Evolutionary conservation across 768 basidiomycete species (phyloP).

Genomic region (Calocybe cyanea): DNA sequence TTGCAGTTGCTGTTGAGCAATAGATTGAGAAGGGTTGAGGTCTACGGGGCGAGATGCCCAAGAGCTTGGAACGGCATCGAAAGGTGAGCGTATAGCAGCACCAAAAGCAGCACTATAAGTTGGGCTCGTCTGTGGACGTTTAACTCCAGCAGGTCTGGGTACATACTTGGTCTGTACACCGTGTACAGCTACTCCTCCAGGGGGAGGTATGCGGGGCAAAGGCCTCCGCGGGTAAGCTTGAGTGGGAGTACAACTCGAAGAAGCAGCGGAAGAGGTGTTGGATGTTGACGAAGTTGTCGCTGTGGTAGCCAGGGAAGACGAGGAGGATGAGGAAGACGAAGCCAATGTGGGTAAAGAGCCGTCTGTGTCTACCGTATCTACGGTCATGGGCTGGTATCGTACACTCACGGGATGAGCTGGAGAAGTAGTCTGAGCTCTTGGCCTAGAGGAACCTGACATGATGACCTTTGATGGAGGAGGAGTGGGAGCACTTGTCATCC

Average conservation of each 20-base stretch:
- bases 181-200: constrained; percentile 1
- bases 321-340: constrained; percentile 4
- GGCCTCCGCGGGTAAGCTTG: constrained; percentile 16
- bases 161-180: constrained; percentile 2
- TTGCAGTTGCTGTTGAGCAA: neutral
- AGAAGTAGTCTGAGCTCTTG: constrained; percentile 12
- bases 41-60: constrained; percentile 24
- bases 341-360: constrained; percentile 5
- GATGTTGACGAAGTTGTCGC: constrained; percentile 4
- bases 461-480: constrained; percentile 9
- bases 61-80: constrained; percentile 17
- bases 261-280: neutral
- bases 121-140: constrained; percentile 24
- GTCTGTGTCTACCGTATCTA: constrained; percentile 13
- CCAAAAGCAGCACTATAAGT: constrained; percentile 7
- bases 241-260: neutral
- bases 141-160: constrained; percentile 12
- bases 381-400: constrained; percentile 25
- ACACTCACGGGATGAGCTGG: constrained; percentile 17
- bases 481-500: neutral
- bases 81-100: constrained; percentile 7
- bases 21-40: constrained; percentile 17
- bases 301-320: constrained; percentile 7
- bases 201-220: constrained; percentile 21
- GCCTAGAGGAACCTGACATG: constrained; percentile 10